A percentile compares a stretch with the other conserved stretches of the same genome.
These are phyloP conservation scores for Eruca vesicaria DNA, from an alignment of 441 rosid genomes.

Conservation along the genomic window DNA sequence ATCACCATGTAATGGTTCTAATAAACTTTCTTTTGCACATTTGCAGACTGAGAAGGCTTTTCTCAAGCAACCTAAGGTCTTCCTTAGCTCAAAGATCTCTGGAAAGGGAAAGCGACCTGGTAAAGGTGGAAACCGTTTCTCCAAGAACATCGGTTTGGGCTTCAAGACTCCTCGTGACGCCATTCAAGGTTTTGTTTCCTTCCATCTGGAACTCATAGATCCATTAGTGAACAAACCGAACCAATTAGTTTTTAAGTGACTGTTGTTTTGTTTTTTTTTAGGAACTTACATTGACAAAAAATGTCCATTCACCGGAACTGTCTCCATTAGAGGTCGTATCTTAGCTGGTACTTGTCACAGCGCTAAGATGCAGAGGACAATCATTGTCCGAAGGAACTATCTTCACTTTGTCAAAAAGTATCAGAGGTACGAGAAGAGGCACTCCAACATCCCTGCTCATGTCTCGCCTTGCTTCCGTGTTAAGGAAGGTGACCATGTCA, in stretches of 20 bases:
- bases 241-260: not conserved
- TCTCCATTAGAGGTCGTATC: slow-evolving; percentile 75
- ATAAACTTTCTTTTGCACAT: not conserved
- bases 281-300: slow-evolving; percentile 73
- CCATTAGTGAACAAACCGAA: not conserved
- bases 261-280: not conserved
- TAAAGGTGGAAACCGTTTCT: slow-evolving; percentile 61
- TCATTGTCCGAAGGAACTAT: slow-evolving; percentile 62
- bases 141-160: slow-evolving; percentile 61
- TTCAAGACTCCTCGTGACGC: slow-evolving; percentile 75
- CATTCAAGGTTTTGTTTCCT: slow-evolving; percentile 40
- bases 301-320: slow-evolving; percentile 75
- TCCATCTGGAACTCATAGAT: not conserved
- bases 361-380: slow-evolving; percentile 76
- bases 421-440: slow-evolving; percentile 87
- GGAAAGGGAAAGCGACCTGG: slow-evolving; percentile 66
- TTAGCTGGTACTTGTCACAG: slow-evolving; percentile 79
- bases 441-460: slow-evolving; percentile 85
- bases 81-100: slow-evolving; percentile 53
- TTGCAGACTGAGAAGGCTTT: slow-evolving; percentile 30
- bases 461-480: slow-evolving; percentile 89
- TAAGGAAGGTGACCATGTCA: slow-evolving; percentile 84
- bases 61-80: slow-evolving; percentile 30
- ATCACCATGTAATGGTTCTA: not conserved
- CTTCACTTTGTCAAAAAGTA: slow-evolving; percentile 81